Percentiles rank a stretch among this genome's conserved stretches.
These are phyloP conservation scores for Fusarium newnesense DNA, from an alignment of 2,329 filamentous ascomycete genomes.

Conservation along the genomic window DNA sequence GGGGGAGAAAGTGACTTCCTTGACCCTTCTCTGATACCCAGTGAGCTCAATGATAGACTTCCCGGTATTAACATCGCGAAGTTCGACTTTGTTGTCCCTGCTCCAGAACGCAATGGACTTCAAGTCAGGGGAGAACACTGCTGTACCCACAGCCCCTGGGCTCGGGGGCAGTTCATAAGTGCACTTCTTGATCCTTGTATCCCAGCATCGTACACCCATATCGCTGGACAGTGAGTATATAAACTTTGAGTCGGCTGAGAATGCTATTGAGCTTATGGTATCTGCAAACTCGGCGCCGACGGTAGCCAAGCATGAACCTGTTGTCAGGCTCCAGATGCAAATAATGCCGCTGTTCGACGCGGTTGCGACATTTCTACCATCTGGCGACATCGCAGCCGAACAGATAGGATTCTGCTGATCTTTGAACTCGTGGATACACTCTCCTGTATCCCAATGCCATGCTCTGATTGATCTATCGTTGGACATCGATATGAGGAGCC, in stretches of 20 bases:
- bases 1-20: background rate
- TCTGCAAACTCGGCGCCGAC: background rate
- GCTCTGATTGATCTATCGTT: background rate
- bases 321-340: background rate
- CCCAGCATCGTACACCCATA: background rate
- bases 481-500: background rate
- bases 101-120: background rate
- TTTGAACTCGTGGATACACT: background rate
- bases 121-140: background rate
- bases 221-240: background rate
- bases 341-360: background rate
- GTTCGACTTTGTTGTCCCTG: background rate
- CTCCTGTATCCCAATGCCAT: background rate
- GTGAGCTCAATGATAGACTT: background rate
- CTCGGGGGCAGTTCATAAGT: background rate
- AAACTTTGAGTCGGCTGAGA: background rate
- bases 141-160: background rate
- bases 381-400: background rate
- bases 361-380: background rate
- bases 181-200: background rate
- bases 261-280: background rate
- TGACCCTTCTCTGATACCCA: background rate
- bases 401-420: background rate
- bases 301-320: background rate
- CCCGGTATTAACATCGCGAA: background rate